Base-by-base conservation (phyloP, 2,329 filamentous ascomycete genomes). In the Tricladium varicosporioides region DNA sequence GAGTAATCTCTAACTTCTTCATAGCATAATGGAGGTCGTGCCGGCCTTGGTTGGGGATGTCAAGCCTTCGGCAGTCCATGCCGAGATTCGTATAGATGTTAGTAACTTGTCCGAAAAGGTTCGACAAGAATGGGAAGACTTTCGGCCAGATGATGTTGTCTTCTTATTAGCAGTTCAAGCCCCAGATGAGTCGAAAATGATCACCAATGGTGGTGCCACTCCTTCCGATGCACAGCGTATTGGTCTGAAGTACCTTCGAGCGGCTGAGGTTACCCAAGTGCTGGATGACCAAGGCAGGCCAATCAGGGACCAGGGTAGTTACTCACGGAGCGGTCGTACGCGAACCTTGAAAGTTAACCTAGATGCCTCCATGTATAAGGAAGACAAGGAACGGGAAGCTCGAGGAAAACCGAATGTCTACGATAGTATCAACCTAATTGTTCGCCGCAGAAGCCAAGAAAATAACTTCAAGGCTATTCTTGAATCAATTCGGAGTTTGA, bases 391-490 rank as follows among this genome's bases (percentile, higher is more conserved):
- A 60, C 80, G 78, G 52, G 76, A 81, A 40, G 77, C 82, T 9
- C 78, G 80, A 58, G 88, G 86, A n/a, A 88, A 89, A 66, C 78
- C 83, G 0, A 88, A 96, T 66, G 78, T 95, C 4, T 97, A 97
- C 72, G 86, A 90, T 47, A 80, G 80, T 33, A 86, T 99, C 68
- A 99, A 99, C 68, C 75, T 97, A 43, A 77, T 99, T 54, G 81
- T 96, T 51, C 87, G 94, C 57, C 83, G 94, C 64, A 87, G 85
- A 70, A 87, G 90, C 27, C 82, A 92, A 58, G 94, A 99, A 73
- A 99, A 99, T 75, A 99, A 99, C 73, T 99, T 99, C 79, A 95
- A 91, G 69, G 86, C 92, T 9, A 87, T 99, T 9, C 79, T 99
- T 36, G 90, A 97, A 67, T 96, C 92, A 1, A 95, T 99, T 69